Conservation (phyloP, 1,284 basidiomycete genomes). For the Malassezia caprae region DNA sequence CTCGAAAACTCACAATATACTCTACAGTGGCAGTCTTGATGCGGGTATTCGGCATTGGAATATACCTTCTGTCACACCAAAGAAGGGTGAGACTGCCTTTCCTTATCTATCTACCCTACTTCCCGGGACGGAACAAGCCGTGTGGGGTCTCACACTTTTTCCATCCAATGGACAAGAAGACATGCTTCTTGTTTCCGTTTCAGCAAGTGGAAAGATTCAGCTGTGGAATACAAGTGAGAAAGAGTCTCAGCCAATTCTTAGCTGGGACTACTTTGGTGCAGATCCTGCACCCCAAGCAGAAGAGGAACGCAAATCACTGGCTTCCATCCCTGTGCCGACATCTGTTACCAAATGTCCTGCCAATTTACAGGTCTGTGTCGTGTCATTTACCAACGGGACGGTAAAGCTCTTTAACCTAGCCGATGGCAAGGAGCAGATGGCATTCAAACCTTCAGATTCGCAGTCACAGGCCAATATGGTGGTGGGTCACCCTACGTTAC, state of each 20-base stretch:
- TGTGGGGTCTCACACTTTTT: slow-evolving; percentile 74
- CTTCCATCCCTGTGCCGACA: slow-evolving; percentile 57
- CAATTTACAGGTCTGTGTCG: slow-evolving; percentile 52
- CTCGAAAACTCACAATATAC: slow-evolving; percentile 61
- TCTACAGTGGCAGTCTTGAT: slow-evolving; percentile 87
- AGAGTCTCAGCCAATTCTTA: slow-evolving; percentile 49
- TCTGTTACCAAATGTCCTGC: slow-evolving; percentile 64
- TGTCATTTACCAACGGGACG: slow-evolving; percentile 78
- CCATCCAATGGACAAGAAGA: slow-evolving; percentile 35
- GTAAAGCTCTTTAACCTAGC: slow-evolving; percentile 85
- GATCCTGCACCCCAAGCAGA: slow-evolving; percentile 48
- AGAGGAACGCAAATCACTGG: slow-evolving; percentile 49
- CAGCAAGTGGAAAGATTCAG: slow-evolving; percentile 81
- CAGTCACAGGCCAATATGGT: slow-evolving; percentile 69
- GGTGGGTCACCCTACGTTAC: slow-evolving; percentile 79
- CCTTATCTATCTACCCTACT: slow-evolving; percentile 54
- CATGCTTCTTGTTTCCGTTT: slow-evolving; percentile 68
- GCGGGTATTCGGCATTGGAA: slow-evolving; percentile 86
- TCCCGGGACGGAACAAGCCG: slow-evolving; percentile 74
- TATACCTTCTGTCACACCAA: slow-evolving; percentile 49
- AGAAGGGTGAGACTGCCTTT: slow-evolving; percentile 68
- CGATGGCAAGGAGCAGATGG: slow-evolving; percentile 65
- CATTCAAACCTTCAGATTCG: slow-evolving; percentile 51
- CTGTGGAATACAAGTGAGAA: slow-evolving; percentile 57
- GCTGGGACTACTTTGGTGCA: slow-evolving; percentile 61